Percentiles rank a stretch among this genome's conserved stretches.
These are phyloP conservation scores for Echites panduratus DNA, from an alignment of 257 asterid genomes.

Conservation along the genomic window DNA sequence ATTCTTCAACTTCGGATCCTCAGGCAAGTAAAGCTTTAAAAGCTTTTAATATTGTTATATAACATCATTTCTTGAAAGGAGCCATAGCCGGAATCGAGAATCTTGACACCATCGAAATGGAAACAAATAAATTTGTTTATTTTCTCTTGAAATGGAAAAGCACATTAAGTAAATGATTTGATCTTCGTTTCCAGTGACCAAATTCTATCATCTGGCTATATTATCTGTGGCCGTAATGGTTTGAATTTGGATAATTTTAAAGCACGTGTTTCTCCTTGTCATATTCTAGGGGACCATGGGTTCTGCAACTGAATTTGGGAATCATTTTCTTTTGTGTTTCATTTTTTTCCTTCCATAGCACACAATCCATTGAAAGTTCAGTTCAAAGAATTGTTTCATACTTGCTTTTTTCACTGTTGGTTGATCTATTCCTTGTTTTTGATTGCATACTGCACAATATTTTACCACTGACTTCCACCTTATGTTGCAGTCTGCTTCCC, in stretches of 20 bases:
- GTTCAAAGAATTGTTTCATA: neutral
- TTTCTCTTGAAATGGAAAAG: neutral
- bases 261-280: neutral
- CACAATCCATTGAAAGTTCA: neutral
- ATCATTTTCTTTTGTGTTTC: neutral
- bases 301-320: neutral
- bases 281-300: neutral
- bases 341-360: neutral
- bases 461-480: slow-evolving; percentile 2
- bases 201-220: neutral
- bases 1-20: slow-evolving; percentile 19
- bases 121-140: neutral
- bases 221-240: neutral
- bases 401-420: neutral
- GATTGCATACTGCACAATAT: neutral
- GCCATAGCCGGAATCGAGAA: no score
- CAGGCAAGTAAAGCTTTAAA: slow-evolving; percentile 52
- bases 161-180: neutral
- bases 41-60: neutral
- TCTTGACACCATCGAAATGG: no score
- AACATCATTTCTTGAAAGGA: neutral
- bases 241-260: neutral
- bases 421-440: neutral
- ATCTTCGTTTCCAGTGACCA: neutral
- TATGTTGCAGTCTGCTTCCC: slow-evolving; percentile 26